Evolutionary conservation across 495 filamentous ascomycete genomes (phyloP), one percentile per base, ranked within the genome.

Genomic region (Podospora pseudoanserina): DNA sequence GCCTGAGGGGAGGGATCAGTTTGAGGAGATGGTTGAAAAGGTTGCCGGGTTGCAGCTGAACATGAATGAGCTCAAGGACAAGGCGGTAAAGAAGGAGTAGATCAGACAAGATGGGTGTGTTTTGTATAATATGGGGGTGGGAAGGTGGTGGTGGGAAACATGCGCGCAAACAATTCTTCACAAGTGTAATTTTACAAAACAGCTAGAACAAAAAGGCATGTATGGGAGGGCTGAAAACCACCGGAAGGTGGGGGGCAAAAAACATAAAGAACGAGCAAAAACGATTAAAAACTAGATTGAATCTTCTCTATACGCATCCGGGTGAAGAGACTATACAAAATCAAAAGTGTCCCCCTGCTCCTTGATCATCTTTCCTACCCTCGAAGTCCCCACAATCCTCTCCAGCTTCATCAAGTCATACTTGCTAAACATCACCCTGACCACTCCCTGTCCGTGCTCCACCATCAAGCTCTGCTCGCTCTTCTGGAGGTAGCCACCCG

Each of bases 391-490:
- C 2, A 94, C 94, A 30, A 98, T 83, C 69, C 95, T 85, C 83
- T 98, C 95, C 70, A 99, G 79, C 82, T 90, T 93, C 78, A 97
- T 76, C 23, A 86, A 83, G 84, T 99, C 95, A 84, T 93, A 96
- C 80, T 86, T 91, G 2, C 92, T 95, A 77, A 97, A 98, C 65
- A 95, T 72, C 5, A 84, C 87, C 67, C 90, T 85, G 16, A 92
- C 89, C 55, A 81, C 86, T 69, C 87, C 79, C 65, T 82, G 80
- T 9, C 79, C 81, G 19, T 74, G 76, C 72, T 84, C 85, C 19
- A 86, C 66, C 70, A 75, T 70, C 59, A 86, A 80, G 27, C 85
- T 82, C 64, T 80, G 80, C 62, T 91, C 80, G 74, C 83, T 89
- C 67, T 76, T 78, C 23, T 79, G 80, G 32, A 93, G 71, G 68